Evolutionary conservation across 768 basidiomycete genomes (phyloP), one percentile per base, ranked within the genome.

Genomic region (Lactifluus piperatus): DNA sequence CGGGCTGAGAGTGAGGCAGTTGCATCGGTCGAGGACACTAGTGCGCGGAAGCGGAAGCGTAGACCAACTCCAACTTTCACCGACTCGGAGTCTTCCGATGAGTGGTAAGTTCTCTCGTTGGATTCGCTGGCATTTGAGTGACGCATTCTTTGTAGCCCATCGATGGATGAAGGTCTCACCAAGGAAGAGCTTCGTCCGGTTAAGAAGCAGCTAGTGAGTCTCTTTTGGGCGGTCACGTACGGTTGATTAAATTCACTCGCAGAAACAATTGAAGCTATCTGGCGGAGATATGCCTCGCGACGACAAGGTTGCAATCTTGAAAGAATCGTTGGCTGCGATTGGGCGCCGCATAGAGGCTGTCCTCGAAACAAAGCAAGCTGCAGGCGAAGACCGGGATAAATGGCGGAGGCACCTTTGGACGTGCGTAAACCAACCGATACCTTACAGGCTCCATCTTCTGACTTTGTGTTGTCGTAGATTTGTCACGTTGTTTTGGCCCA

Each of bases 331-430:
- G 29, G 85, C 91, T 57, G 89, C 89, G 10, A 97, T 99, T 58
- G 97, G 97, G 36, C 82, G 84, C 63, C 85, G 93, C 46, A 98
- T 99, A 66, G 94, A 97, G 66, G 70, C 72, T 44, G 91, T 97
- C 2, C 78, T 95, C 29, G 81, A 80, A 52, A 69, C 80, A 37
- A 94, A 94, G 71, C 79, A 83, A 63, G 80, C 83, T 5, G 80
- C 81, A 43, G 93, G 94, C 14, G 87, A 91, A 71, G 88, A 95
- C 66, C 77, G 81, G 20, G 86, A 87, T 69, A 79, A 90, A 69
- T 97, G 93, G 94, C 80, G 89, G 62, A 82, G 91, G 63, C 92
- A 97, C 75, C 78, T 94, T n/a, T 97, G 94, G 94, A 90, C 92
- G 91, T 94, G 73, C 71, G 92, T 88, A 36, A 44, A 45, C 45